Evolutionary conservation across 768 basidiomycete genomes (phyloP), one percentile per base, ranked within the genome.

Genomic region (Amanita muscaria): DNA sequence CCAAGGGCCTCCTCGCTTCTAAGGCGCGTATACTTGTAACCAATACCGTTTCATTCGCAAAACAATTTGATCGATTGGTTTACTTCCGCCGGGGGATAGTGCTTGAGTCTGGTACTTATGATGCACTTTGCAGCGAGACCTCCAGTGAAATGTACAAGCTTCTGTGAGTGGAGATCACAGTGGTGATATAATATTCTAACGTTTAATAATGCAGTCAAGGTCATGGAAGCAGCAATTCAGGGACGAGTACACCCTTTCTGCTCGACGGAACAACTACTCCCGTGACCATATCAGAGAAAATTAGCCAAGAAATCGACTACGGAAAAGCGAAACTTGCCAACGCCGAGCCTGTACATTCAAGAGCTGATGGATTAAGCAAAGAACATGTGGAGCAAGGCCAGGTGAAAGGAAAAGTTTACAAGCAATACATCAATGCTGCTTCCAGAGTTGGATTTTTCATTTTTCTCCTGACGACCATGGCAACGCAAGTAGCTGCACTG

Each of bases 21-120:
- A 93, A 93, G 61, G 89, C 89, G 8, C 72, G 91, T 23, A 73
- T 93, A 42, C 64, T 93, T 3, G 87, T 91, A 40, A 94, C 90
- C 32, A 92, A 94, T 60, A 81, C 80, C 46, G 78, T 93, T 42
- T 74, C 88, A n/a, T 92, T 87, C 56, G 68, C 92, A 29, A 73
- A 74, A 37, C 69, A 87, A 44, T 87, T 88, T 42, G 85, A 92
- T 55, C 71, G 80, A 36, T 65, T 93, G 12, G 60, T 73, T 39
- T 89, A 80, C 62, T 63, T 96, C 30, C 81, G 88, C 15, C 77
- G 80, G 18, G 91, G 91, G 11, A 80, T 91, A 56, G 79, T 93
- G 43, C 62, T 88, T 7, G 91, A 94, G 64, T 65, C 60, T 16
- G 88, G 85, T 2, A 66, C 83, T 0, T 91, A 83, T 56, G 60